These are phyloP conservation scores for Kluyveromyces nonfermentans DNA, from an alignment of 805 yeast genomes.

Conservation along the genomic window DNA sequence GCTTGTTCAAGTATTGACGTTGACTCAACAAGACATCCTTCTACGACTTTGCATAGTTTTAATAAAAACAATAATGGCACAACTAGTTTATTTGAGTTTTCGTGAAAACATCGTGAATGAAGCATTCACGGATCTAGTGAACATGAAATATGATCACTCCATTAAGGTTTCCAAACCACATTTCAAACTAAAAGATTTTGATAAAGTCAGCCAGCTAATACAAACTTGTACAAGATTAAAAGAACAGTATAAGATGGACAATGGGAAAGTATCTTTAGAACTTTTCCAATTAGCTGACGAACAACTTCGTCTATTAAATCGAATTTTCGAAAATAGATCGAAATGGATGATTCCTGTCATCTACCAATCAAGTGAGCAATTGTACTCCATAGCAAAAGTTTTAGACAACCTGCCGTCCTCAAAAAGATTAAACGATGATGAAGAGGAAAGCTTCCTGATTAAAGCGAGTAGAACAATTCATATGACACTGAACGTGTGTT, in stretches of 20 bases:
- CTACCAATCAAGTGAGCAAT: slow-evolving; percentile 15
- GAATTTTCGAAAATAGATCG: slow-evolving; percentile 44
- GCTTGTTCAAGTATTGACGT: too few species aligned
- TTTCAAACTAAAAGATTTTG: slow-evolving; percentile 1
- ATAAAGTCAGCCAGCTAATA: slow-evolving; percentile 1
- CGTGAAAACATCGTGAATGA: slow-evolving; percentile 2
- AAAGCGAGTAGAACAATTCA: slow-evolving; percentile 57
- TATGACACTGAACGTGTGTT: slow-evolving; percentile 62
- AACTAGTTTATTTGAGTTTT: slow-evolving; percentile 1
- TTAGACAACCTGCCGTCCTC: slow-evolving; percentile 6
- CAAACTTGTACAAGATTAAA: background rate
- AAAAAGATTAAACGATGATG: slow-evolving; percentile 16
- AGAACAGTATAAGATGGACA: background rate
- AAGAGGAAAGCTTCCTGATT: slow-evolving; percentile 33
- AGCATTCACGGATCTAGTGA: background rate
- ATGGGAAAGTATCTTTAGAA: background rate
- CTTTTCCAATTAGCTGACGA: slow-evolving; percentile 27
- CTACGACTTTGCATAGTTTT: too few species aligned
- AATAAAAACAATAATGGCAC: too few species aligned
- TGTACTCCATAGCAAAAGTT: slow-evolving; percentile 6
- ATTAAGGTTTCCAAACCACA: slow-evolving; percentile 2
- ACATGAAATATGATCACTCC: slow-evolving; percentile 3
- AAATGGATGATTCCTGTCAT: slow-evolving; percentile 37
- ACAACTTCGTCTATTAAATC: slow-evolving; percentile 37
- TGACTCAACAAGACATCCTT: too few species aligned